phyloP scores from a whole-genome alignment of 805 yeast genomes.

The Yueomyces sinensis region DNA sequence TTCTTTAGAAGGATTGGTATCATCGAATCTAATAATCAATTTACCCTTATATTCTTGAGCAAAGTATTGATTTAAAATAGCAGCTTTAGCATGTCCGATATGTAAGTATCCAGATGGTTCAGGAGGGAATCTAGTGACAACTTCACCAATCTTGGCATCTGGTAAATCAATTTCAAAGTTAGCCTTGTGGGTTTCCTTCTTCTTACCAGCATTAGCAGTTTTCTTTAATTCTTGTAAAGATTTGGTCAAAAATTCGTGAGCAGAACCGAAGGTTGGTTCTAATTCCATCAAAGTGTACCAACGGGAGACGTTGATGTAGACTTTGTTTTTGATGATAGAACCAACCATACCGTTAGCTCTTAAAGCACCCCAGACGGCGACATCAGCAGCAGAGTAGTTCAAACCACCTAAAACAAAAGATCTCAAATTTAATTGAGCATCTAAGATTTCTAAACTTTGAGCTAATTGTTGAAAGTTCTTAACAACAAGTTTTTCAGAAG shows the following conservation, averaged over 20 bases:
- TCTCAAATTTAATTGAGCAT: constrained; percentile 72
- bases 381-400: constrained; percentile 61
- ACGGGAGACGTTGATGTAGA: constrained; percentile 77
- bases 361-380: constrained; percentile 85
- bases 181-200: constrained; percentile 86
- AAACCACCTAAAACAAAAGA: constrained; percentile 58
- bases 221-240: constrained; percentile 65
- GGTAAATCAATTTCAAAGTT: constrained; percentile 87
- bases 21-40: constrained; percentile 92
- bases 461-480: constrained; percentile 85
- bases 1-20: constrained; percentile 96
- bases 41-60: constrained; percentile 95
- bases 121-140: constrained; percentile 98
- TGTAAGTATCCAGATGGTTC: constrained; percentile 97
- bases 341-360: constrained; percentile 91
- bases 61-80: constrained; percentile 89
- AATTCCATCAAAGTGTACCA: constrained; percentile 77
- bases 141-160: constrained; percentile 87
- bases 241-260: constrained; percentile 53
- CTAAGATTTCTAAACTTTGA: constrained; percentile 64
- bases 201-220: constrained; percentile 47
- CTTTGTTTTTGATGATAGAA: constrained; percentile 73
- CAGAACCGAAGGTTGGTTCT: constrained; percentile 53
- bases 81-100: constrained; percentile 98
- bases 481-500: constrained; percentile 53